These are phyloP conservation scores for Piromyces finnis DNA, from an alignment of 192 early-diverging fungal genomes.

Conservation along the genomic window DNA sequence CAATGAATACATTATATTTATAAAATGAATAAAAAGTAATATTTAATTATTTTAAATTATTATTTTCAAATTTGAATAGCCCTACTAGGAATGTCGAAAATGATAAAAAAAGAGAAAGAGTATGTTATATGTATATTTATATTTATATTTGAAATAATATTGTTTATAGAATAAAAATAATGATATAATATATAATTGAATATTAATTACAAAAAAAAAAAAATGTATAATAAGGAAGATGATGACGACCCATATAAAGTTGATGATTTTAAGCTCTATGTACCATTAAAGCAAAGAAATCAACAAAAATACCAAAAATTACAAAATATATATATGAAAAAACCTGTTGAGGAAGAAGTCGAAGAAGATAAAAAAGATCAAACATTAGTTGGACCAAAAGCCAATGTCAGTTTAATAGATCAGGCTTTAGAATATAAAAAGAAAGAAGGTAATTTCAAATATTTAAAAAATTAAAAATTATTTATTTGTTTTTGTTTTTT, in stretches of 20 bases:
- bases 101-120: not conserved
- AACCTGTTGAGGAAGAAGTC: not conserved
- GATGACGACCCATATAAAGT: not conserved
- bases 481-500: no score
- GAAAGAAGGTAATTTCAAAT: constrained; percentile 12
- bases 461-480: not conserved
- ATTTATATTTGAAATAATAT: not conserved
- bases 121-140: not conserved
- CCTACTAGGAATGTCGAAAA: not conserved
- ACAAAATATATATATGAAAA: not conserved
- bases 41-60: no score
- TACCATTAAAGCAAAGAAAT: not conserved
- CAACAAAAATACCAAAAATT: not conserved
- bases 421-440: constrained; percentile 60
- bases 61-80: no score
- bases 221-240: no score
- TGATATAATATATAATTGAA: no score
- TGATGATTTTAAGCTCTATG: not conserved
- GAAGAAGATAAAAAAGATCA: constrained; percentile 9
- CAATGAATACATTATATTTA: no score
- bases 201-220: no score
- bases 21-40: no score
- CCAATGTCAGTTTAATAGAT: constrained; percentile 61
- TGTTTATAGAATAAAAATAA: no score
- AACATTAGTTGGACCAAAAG: constrained; percentile 28